Percentiles rank a stretch among this genome's conserved stretches.
phyloP scores from a whole-genome alignment of 306 rosid species.

The Dalbergia oliveri region DNA sequence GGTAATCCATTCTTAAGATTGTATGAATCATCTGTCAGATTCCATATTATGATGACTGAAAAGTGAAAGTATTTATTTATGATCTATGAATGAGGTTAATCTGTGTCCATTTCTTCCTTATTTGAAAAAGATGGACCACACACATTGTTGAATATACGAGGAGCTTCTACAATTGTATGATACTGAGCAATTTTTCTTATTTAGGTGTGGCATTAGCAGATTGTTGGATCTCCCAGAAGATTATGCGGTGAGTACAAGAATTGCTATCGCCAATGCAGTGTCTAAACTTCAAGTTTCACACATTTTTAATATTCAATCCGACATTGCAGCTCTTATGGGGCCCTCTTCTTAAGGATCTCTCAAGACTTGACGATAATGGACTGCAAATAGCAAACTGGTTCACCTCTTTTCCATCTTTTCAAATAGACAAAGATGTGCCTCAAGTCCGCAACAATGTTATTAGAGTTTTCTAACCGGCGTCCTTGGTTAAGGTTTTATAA shows the following conservation, averaged over 20 bases:
- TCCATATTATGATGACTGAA: background rate
- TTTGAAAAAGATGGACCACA: background rate
- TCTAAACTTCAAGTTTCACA: conserved; percentile 3
- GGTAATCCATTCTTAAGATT: conserved; percentile 52
- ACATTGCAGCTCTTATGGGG: conserved; percentile 85
- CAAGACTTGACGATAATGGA: conserved; percentile 74
- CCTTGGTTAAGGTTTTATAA: no score
- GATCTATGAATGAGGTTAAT: background rate
- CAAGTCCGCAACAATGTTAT: no score
- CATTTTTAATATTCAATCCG: background rate
- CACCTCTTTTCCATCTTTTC: background rate
- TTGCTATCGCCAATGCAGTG: background rate
- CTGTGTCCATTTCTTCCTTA: background rate
- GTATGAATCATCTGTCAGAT: background rate
- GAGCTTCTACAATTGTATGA: conserved; percentile 6
- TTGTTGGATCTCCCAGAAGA: conserved; percentile 99
- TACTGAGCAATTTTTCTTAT: conserved; percentile 6
- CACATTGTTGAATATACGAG: background rate
- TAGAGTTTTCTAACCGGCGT: no score
- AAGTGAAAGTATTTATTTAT: background rate
- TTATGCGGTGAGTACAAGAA: conserved; percentile 65
- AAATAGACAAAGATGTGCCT: no score
- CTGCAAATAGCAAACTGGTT: conserved; percentile 66
- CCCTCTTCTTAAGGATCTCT: conserved; percentile 89
- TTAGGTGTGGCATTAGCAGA: conserved; percentile 94